phyloP scores from a whole-genome alignment of 1,139 yeast genomes.

The Geotrichum carabidarum region DNA sequence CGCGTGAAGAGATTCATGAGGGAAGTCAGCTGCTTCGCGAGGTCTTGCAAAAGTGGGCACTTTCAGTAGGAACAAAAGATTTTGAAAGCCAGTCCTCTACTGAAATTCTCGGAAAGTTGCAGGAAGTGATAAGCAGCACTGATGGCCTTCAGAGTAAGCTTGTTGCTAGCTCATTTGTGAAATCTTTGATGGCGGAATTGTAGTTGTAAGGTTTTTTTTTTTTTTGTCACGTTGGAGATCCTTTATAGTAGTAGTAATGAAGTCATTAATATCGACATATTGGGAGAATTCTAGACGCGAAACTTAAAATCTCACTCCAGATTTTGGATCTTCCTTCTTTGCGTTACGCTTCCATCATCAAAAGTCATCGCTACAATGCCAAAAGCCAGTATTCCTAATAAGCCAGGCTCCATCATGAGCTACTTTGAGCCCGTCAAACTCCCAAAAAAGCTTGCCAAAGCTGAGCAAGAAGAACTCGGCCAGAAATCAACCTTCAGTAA shows the following conservation, averaged over 20 bases:
- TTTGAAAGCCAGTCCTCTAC: slow-evolving; percentile 38
- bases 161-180: slow-evolving; percentile 20
- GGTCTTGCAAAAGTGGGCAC: slow-evolving; percentile 60
- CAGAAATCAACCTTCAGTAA: background rate
- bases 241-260: no score
- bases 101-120: slow-evolving; percentile 43
- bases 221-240: background rate
- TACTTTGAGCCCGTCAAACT: slow-evolving; percentile 10
- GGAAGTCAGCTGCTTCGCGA: slow-evolving; percentile 55
- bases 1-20: slow-evolving; percentile 48
- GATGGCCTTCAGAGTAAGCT: slow-evolving; percentile 19
- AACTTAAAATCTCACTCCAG: background rate
- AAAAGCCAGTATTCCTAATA: background rate
- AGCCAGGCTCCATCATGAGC: slow-evolving; percentile 9
- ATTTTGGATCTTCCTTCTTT: background rate
- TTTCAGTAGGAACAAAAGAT: slow-evolving; percentile 39
- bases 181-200: slow-evolving; percentile 24
- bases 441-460: slow-evolving; percentile 8
- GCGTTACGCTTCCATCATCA: background rate
- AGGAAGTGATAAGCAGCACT: slow-evolving; percentile 32
- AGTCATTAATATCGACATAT: background rate
- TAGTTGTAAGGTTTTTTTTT: background rate
- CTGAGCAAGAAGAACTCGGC: background rate
- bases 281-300: background rate
- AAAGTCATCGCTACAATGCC: background rate